Evolutionary conservation across 208 protist genomes (phyloP).

Genomic region (Crithidia sp.): DNA sequence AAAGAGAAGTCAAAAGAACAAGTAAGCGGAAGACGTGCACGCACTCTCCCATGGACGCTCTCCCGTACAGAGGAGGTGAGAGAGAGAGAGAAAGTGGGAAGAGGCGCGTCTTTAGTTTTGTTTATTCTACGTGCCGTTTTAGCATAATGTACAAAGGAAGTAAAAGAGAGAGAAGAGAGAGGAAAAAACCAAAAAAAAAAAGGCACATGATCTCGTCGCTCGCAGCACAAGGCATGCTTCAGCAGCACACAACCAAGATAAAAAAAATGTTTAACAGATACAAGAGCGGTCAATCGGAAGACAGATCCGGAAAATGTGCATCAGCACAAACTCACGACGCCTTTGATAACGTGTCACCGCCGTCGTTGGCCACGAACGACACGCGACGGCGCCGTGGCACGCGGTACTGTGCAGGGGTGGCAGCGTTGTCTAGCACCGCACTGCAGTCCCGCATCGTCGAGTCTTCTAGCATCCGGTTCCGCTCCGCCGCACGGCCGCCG

Average conservation of each 20-base stretch:
- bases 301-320: not conserved
- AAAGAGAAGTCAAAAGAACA: not conserved
- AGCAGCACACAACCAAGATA: not conserved
- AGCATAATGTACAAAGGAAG: too few relatives aligned
- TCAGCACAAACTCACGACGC: not conserved
- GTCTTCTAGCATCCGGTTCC: constrained; percentile 21
- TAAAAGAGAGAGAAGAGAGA: not conserved
- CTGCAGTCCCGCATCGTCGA: constrained; percentile 38
- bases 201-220: not conserved
- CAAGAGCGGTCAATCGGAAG: not conserved
- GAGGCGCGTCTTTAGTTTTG: too few relatives aligned
- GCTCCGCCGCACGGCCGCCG: constrained; percentile 6
- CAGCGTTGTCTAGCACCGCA: constrained; percentile 36
- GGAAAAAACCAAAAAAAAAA: constrained; percentile 10
- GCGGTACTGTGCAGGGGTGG: constrained; percentile 43
- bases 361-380: constrained; percentile 38
- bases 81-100: not conserved
- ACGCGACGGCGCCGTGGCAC: constrained; percentile 51
- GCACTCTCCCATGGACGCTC: too few relatives aligned
- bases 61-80: not conserved
- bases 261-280: not conserved
- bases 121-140: too few relatives aligned
- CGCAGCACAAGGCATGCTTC: not conserved
- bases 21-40: not conserved
- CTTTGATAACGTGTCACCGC: constrained; percentile 3